Base-by-base conservation (phyloP, 2,329 filamentous ascomycete species). In the Xylaria multiplex region DNA sequence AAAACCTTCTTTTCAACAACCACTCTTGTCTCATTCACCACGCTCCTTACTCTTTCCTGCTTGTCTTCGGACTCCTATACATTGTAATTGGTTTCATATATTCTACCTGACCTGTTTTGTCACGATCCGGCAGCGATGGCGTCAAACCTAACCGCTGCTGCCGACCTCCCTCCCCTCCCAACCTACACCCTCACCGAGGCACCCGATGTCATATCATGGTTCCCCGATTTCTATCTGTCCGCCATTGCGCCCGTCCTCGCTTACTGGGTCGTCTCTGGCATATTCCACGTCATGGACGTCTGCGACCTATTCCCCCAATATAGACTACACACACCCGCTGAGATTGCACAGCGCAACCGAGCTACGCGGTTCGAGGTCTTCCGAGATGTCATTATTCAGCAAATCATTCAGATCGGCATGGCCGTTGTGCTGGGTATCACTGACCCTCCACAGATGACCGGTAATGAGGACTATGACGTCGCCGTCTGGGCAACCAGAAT, bases 241-340 rank as follows among this genome's bases (percentile, higher is more conserved):
- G 84, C 96, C 65, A 79, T 94, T 53, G 82, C 91, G 14, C 94
- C 94, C 35, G 86, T 97, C 67, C 77, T 93, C 73, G 91, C 91
- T 64, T 99, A 99, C 85, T 99, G 96, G 96, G 80, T 82, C 24
- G 81, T 96, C 37, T 98, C 95, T 22, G 81, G 92, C 77, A 81
- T 95, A 77, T 99, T 97, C 82, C 95, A 98, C 83, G 76, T 90
- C 72, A 89, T 98, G 75, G 96, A 99, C 80, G 83, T 89, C 65
- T 90, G 90, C 80, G 93, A 97, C 78, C 82, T 95, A 43, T 97
- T 95, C 78, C 90, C 94, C 19, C 88, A 96, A 74, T 97, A 98
- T 81, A 91, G 96, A 69, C 85, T 99, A 48, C 96, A 99, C 81
- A 98, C 96, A 0, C 96, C 96, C 14, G 93, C 93, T 59, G 95